phyloP scores from a whole-genome alignment of 225 moss, liverwort and hornwort genomes.

The Pseudoscleropodium purum region DNA sequence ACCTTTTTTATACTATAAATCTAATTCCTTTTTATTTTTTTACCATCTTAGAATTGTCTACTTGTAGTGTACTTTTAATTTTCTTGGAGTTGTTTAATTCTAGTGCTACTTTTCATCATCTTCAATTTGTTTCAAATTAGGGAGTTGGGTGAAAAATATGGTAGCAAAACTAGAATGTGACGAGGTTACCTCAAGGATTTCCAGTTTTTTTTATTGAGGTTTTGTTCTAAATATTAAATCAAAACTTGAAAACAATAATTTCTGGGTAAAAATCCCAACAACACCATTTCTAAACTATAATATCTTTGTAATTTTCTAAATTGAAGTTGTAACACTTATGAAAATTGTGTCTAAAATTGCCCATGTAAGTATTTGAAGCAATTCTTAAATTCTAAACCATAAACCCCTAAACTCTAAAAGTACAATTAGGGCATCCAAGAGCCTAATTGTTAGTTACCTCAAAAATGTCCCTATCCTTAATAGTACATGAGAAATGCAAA shows the following conservation, averaged over 20 bases:
- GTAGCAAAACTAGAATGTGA: no score
- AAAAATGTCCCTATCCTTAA: neutral
- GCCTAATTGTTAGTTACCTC: neutral
- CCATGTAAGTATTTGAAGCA: neutral
- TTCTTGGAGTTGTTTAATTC: neutral
- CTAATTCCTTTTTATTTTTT: neutral
- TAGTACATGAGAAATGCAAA: neutral
- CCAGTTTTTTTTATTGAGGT: neutral
- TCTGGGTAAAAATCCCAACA: rapidly evolving
- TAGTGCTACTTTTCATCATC: neutral
- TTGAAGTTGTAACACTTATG: neutral
- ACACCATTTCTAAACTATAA: rapidly evolving
- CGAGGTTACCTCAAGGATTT: neutral
- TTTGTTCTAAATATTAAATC: neutral
- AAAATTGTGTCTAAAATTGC: neutral
- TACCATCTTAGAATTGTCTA: neutral
- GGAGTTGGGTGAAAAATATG: neutral
- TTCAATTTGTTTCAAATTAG: neutral
- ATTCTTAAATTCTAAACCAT: neutral
- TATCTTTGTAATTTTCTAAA: neutral
- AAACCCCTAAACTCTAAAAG: neutral
- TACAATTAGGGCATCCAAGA: rapidly evolving
- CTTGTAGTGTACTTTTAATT: no score
- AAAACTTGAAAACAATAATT: neutral
- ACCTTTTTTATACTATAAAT: neutral